A percentile compares a stretch with the other conserved stretches of the same genome.
Conservation (phyloP, 1,284 basidiomycete species). For the Ceratobasidium sp. region DNA sequence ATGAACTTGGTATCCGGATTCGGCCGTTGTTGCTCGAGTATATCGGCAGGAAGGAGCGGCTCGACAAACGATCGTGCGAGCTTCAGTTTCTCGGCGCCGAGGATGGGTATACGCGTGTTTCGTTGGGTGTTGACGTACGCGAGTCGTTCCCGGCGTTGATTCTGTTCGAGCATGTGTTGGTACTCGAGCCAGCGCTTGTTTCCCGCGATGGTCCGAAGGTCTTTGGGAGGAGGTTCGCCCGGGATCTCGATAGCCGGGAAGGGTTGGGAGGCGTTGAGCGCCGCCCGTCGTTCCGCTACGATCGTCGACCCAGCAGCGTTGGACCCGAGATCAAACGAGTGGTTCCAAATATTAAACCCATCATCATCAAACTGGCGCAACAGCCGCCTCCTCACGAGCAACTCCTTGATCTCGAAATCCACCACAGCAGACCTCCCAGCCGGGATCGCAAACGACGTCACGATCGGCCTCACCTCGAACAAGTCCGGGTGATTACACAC, state of each 20-base stretch:
- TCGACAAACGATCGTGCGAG: conserved; percentile 63
- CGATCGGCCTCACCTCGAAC: conserved; percentile 94
- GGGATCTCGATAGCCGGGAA: conserved; percentile 71
- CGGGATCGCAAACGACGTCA: conserved; percentile 92
- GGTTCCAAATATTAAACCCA: conserved; percentile 65
- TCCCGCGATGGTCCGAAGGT: conserved; percentile 81
- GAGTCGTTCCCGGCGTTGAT: conserved; percentile 78
- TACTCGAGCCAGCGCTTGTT: conserved; percentile 74
- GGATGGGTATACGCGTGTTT: conserved; percentile 74
- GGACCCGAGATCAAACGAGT: conserved; percentile 31
- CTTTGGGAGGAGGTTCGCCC: conserved; percentile 74
- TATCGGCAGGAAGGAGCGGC: conserved; percentile 72
- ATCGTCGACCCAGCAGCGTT: conserved; percentile 64
- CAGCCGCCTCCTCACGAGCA: conserved; percentile 83
- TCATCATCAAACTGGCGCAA: conserved; percentile 76
- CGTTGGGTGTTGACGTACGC: conserved; percentile 84
- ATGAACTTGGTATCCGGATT: conserved; percentile 57
- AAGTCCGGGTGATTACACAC: conserved; percentile 97
- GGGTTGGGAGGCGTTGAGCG: conserved; percentile 80
- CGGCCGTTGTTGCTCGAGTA: conserved; percentile 59
- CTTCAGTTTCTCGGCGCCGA: conserved; percentile 73
- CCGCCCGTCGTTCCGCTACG: conserved; percentile 68
- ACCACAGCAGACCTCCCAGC: conserved; percentile 77
- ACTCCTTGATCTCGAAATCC: conserved; percentile 90
- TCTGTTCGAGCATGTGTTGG: conserved; percentile 67